Evolutionary conservation across 2,329 filamentous ascomycete species (phyloP), one percentile per base, ranked within the genome.

Genomic region (Fusarium incarnatum): DNA sequence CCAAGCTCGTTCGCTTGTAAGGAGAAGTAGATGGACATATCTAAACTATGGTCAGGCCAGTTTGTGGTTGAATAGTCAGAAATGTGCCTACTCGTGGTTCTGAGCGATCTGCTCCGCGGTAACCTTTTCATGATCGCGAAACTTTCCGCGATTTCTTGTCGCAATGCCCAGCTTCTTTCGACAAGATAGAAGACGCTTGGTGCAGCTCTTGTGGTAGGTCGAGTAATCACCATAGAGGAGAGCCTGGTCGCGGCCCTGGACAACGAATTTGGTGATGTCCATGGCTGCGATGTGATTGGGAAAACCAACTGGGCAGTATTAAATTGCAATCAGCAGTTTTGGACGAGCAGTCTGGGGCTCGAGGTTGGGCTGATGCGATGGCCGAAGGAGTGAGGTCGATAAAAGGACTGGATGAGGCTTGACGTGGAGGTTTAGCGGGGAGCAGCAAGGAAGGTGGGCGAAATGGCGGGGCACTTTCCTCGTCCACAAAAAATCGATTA

Each of bases 1-100:
- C 93, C 94, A 98, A 54, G 94, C 93, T 70, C 96, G 89, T 83
- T 99, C 96, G 65, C 94, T 90, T 41, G 90, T 92, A 76, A 98
- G 89, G 60, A 99, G 86, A 32, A 95, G 85, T n/a, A 98, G 85
- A 72, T 92, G 86, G 50, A 91, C 88, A 81, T 90, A 93, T 80
- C 93, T 97, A 28, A 61, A 34, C 5, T 32, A 27, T 53, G 68
- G 49, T 70, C 55, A 73, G 67, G 34, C 27, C 32, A 49, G 56
- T 16, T n/a, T 47, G 7, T 32, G 27, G 46, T 55, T 56, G 37
- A 46, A 57, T 23, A 22, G 47, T 56, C 13, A 28, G 27, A 27
- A 27, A 12, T 57, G 37, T 60, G 48, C 88, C 75, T 89, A 98
- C 92, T 93, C 92, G 80, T 89, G 85, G 80, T 94, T 93, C 68